These are phyloP conservation scores for Lactarius akahatsu DNA, from an alignment of 768 basidiomycete species.

Conservation along the genomic window DNA sequence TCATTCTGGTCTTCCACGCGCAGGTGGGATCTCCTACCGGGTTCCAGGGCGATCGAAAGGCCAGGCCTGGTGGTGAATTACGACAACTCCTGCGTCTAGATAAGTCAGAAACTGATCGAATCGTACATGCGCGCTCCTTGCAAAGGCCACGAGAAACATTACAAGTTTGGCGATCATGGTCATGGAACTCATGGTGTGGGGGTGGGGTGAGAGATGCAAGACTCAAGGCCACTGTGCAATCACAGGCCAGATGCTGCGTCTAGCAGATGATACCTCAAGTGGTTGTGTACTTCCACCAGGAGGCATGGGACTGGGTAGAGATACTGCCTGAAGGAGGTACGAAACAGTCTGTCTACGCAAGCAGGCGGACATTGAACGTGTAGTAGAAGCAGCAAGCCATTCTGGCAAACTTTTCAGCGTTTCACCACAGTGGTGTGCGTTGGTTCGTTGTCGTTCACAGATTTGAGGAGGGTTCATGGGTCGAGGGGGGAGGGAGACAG, in stretches of 20 bases:
- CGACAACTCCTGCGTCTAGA: background rate
- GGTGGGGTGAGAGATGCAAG: background rate
- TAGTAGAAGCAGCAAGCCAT: background rate
- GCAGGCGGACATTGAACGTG: background rate
- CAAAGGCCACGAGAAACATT: background rate
- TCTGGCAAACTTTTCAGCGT: background rate
- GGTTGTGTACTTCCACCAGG: too few species aligned
- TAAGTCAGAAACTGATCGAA: background rate
- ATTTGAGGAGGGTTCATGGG: background rate
- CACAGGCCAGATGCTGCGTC: background rate
- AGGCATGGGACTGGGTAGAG: too few species aligned
- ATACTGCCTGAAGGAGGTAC: too few species aligned
- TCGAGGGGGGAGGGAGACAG: background rate
- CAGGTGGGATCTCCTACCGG: background rate
- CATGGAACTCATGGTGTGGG: background rate
- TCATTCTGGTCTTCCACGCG: background rate
- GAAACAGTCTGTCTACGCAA: background rate
- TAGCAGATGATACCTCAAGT: too few species aligned
- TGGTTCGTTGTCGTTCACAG: background rate
- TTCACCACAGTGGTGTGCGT: background rate
- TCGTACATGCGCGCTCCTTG: background rate
- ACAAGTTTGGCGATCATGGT: background rate
- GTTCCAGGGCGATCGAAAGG: background rate
- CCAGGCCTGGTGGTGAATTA: background rate
- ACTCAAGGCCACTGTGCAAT: background rate